Percentiles rank a stretch among this genome's conserved stretches.
phyloP scores from a whole-genome alignment of 495 filamentous ascomycete species.

The Tuber borchii region DNA sequence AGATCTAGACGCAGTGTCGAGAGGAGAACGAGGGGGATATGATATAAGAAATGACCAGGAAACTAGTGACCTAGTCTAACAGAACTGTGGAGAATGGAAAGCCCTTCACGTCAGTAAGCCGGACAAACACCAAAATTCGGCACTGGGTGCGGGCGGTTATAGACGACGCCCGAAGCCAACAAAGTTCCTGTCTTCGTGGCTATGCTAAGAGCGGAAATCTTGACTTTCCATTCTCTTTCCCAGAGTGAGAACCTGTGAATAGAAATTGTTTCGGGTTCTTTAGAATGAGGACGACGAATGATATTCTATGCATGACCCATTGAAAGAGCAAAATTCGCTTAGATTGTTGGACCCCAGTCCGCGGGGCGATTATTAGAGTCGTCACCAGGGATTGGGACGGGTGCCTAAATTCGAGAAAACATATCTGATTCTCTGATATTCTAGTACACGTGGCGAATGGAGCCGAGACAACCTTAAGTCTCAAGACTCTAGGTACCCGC shows the following conservation, averaged over 20 bases:
- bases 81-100: not conserved
- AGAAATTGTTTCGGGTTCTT: not conserved
- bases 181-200: not conserved
- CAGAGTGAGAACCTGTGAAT: not conserved
- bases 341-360: not conserved
- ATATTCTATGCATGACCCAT: not conserved
- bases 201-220: not conserved
- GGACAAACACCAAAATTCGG: not conserved
- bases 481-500: not conserved
- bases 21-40: not conserved
- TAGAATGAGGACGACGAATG: not conserved
- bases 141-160: not conserved
- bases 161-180: not conserved
- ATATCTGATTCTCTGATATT: not conserved
- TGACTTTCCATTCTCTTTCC: accelerated
- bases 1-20: constrained; percentile 24
- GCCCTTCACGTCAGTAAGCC: not conserved
- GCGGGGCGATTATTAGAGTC: not conserved
- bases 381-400: too few relatives aligned
- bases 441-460: not conserved
- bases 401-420: not conserved
- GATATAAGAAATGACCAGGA: not conserved
- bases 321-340: not conserved
- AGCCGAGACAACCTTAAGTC: not conserved
- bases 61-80: not conserved